Evolutionary conservation across 371 early-diverging fungal genomes (phyloP), one percentile per base, ranked within the genome.

Genomic region (Coemansia sp.): DNA sequence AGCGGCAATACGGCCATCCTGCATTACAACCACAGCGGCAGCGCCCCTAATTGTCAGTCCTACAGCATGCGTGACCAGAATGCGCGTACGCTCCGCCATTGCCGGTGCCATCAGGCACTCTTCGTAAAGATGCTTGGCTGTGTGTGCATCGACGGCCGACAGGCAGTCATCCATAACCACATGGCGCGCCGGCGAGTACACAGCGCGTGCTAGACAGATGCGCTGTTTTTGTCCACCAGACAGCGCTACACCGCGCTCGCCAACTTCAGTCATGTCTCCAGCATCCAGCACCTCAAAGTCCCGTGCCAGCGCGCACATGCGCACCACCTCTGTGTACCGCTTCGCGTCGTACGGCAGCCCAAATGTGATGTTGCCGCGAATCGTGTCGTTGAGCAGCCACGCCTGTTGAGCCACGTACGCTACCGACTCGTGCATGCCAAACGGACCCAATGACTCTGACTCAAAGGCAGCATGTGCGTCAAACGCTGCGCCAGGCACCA

Each of bases 351-450:
- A 84, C 13, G 74, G 79, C 4, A 73, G 61, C 19, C 86, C 88
- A 64, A 87, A 88, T 39, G 82, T 63, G 23, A 87, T 84, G 76
- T 88, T 87, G 26, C 85, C 84, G 23, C 81, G 82, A 19, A 87
- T 63, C 0, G 86, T 82, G 36, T 70, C 84, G 64, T 86, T 84
- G 39, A 79, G 80, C 39, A 87, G 81, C 85, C 86, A 85, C 1
- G 85, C 79, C 61, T 86, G 87, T 70, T 96, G 95, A 6, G 93
- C 87, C 0, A 92, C 94, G 79, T 94, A 95, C 1, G 94, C 95
- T 8, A 93, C 66, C 54, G 73, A 64, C 62, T 86, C 82, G 82
- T 86, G 56, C 71, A 67, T 12, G 49, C 66, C 58, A 66, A 79
- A 61, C 66, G 74, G 59, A 62, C 76, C 65, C 64, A 64, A 24